These are phyloP conservation scores for Triticum dicoccoides DNA, from an alignment of 176 grass and related monocot genomes.

Conservation along the genomic window DNA sequence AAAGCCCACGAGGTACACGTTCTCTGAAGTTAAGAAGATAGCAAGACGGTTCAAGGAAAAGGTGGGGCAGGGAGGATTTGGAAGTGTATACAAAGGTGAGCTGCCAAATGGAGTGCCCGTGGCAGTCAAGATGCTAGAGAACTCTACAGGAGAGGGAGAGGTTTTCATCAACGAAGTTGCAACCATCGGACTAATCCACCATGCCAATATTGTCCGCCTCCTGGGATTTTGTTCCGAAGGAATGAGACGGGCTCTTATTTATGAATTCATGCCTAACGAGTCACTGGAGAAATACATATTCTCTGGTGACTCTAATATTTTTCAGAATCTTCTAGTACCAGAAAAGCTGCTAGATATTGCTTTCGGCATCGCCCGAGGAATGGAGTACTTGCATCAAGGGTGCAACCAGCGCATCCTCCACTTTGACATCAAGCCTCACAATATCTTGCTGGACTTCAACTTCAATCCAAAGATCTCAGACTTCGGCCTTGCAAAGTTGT, in stretches of 20 bases:
- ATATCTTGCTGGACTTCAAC: no score
- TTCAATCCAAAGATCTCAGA: no score
- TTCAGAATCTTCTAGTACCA: neutral
- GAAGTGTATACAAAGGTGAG: neutral
- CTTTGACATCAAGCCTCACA: no score
- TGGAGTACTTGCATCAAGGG: no score
- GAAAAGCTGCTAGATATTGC: neutral
- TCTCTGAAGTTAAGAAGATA: conserved; percentile 1
- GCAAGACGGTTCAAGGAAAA: neutral
- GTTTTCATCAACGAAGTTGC: neutral
- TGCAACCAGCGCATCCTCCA: no score
- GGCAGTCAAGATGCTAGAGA: conserved; percentile 2
- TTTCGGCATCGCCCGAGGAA: no score
- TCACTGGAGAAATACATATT: conserved; percentile 1
- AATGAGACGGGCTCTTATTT: conserved; percentile 2
- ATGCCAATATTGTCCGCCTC: neutral
- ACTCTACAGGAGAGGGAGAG: neutral
- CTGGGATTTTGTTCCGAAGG: neutral
- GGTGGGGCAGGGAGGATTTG: neutral
- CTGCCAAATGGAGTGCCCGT: neutral
- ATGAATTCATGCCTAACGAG: conserved; percentile 6
- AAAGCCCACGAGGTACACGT: neutral
- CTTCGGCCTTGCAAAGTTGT: no score
- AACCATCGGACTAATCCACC: neutral
- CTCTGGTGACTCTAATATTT: neutral